phyloP scores from a whole-genome alignment of 306 rosid species.

The Calophaca sinica region DNA sequence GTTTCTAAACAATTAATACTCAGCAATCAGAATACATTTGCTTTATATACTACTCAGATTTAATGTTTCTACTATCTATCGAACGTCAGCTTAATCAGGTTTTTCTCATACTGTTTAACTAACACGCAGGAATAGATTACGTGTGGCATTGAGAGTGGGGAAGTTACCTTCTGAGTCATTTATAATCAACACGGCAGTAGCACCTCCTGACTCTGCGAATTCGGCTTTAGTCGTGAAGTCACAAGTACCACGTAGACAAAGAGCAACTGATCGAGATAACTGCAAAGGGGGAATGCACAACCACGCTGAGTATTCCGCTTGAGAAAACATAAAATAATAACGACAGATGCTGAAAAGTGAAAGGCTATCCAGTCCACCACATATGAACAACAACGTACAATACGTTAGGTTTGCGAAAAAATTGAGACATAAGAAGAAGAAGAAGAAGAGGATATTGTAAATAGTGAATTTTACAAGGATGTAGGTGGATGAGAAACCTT shows the following conservation, averaged over 20 bases:
- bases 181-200: constrained; percentile 69
- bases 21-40: neutral
- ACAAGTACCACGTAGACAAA: constrained; percentile 80
- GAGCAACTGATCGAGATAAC: constrained; percentile 76
- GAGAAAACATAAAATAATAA: neutral
- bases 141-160: neutral
- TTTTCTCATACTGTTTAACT: neutral
- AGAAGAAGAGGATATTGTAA: too few relatives aligned
- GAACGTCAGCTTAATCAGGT: neutral
- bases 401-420: too few relatives aligned
- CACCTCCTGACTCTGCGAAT: constrained; percentile 75
- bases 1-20: neutral
- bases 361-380: too few relatives aligned
- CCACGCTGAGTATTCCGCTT: constrained; percentile 23
- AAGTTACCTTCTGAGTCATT: constrained; percentile 70
- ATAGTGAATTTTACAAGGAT: neutral
- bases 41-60: neutral
- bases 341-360: neutral
- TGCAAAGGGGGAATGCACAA: constrained; percentile 41
- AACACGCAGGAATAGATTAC: neutral
- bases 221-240: constrained; percentile 81
- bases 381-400: too few relatives aligned
- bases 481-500: constrained; percentile 51
- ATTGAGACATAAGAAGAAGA: neutral
- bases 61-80: neutral